A percentile compares a stretch with the other conserved stretches of the same genome.
phyloP scores from a whole-genome alignment of 495 filamentous ascomycete genomes.

The Pseudevernia furfuracea region DNA sequence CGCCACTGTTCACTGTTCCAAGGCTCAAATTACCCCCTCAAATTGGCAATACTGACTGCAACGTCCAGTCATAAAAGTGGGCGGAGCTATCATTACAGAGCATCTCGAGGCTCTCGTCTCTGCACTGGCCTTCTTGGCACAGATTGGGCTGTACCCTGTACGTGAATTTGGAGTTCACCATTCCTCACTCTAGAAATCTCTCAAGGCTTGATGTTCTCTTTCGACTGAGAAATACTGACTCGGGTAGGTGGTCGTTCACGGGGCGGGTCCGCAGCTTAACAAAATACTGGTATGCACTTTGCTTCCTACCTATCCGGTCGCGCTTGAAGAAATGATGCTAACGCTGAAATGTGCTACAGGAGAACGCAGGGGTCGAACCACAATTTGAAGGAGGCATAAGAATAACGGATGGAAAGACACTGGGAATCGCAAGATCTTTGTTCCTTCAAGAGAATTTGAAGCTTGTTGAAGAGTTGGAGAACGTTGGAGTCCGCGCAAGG shows the following conservation, averaged over 20 bases:
- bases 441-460: constrained; percentile 97
- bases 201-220: not conserved
- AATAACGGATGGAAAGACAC: constrained; percentile 91
- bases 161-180: not conserved
- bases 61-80: constrained; percentile 85
- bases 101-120: constrained; percentile 84
- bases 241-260: constrained; percentile 77
- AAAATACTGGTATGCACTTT: constrained; percentile 51
- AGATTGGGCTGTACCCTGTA: constrained; percentile 81
- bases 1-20: not conserved
- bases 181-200: not conserved
- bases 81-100: constrained; percentile 93
- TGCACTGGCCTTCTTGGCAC: constrained; percentile 84
- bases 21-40: not conserved
- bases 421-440: constrained; percentile 80
- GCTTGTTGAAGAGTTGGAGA: constrained; percentile 84
- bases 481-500: constrained; percentile 81
- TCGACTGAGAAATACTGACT: not conserved
- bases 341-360: constrained; percentile 21
- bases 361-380: constrained; percentile 87
- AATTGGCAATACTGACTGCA: not conserved
- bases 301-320: not conserved
- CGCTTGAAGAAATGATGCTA: not conserved
- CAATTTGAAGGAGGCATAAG: constrained; percentile 95
- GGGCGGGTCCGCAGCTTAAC: constrained; percentile 94